Percentiles rank a stretch among this genome's conserved stretches.
Evolutionary conservation across 192 early-diverging fungal genomes (phyloP).

Genomic region (Coemansia sp.): DNA sequence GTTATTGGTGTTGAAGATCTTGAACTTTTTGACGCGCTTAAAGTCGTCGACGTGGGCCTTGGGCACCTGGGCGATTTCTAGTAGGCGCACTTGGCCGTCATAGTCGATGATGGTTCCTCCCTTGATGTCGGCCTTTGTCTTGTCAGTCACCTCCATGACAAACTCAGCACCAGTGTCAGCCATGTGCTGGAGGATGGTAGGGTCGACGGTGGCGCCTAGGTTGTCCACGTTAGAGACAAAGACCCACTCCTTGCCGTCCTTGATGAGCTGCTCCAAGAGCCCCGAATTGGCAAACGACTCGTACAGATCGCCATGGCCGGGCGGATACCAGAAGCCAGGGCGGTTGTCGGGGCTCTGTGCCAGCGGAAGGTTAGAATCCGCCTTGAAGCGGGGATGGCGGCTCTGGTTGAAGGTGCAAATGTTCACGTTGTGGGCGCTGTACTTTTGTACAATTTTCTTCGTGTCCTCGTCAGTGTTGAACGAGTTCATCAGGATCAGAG

Average conservation of each 20-base stretch:
- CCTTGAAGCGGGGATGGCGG: conserved; percentile 87
- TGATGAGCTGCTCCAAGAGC: conserved; percentile 86
- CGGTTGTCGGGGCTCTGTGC: conserved; percentile 68
- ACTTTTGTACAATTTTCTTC: conserved; percentile 97
- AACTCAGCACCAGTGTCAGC: conserved; percentile 85
- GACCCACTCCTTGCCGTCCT: conserved; percentile 96
- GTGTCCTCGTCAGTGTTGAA: conserved; percentile 99
- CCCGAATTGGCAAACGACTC: conserved; percentile 92
- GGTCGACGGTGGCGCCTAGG: conserved; percentile 94
- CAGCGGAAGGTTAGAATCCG: conserved; percentile 87
- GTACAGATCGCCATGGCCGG: conserved; percentile 98
- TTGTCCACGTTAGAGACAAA: conserved; percentile 99
- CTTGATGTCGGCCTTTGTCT: conserved; percentile 99
- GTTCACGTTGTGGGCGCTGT: conserved; percentile 85
- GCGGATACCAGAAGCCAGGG: conserved; percentile 74
- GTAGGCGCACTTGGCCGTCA: conserved; percentile 85
- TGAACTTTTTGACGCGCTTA: conserved; percentile 99
- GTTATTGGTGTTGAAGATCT: conserved; percentile 99
- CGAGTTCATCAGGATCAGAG: conserved; percentile 99
- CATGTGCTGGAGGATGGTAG: conserved; percentile 89
- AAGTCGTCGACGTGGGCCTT: conserved; percentile 96
- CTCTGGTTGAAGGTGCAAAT: conserved; percentile 98
- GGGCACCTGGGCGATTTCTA: conserved; percentile 99
- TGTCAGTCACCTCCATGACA: conserved; percentile 99
- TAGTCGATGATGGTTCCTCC: conserved; percentile 99